Evolutionary conservation across 305 asterid species (phyloP), one percentile per base, ranked within the genome.

Genomic region (Stenogyne calaminthoides): DNA sequence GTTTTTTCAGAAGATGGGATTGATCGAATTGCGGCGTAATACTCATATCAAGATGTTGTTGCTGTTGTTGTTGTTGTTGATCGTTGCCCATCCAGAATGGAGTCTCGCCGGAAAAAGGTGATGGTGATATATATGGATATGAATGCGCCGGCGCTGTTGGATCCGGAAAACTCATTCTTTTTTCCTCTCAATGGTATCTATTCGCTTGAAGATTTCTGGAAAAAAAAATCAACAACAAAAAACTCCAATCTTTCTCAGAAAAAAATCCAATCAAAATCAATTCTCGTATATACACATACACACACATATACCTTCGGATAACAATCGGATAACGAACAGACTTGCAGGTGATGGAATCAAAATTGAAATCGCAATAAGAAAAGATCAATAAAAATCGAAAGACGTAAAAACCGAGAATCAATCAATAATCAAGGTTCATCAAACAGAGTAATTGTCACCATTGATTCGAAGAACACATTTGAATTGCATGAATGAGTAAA

Each of bases 81-180:
- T 85, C 83, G 57, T 70, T 67, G 64, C 77, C 71, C 37, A 37
- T 39, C 72, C 78, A 74, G 76, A 40, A 70, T 47, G 80, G 80
- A 64, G 83, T 69, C 89, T 82, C 87, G 47, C 85, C 85, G 59
- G 80, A 4, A 7, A 69, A 86, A 0, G 88, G 84, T 68, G 73
- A 74, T 0, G 73, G 76, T 0, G 81, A 70, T 29, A 56, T 42
- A 16, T 61, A 82, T 0, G 39, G 64, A 10, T 58, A 55, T 3
- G 81, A 69, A 71, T 77, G 74, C 11, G 80, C 82, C 7, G 81
- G 84, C 1, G 82, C 77, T 3, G 87, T 57, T 25, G 84, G 87
- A 84, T 88, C 87, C 39, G 90, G 85, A 78, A 76, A 84, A 82
- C 88, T 87, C 96, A 91, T 88, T 25, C 76, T 73, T 58, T 42